Evolutionary conservation across 495 filamentous ascomycete genomes (phyloP), one percentile per base, ranked within the genome.

Genomic region (Daldinia childiae): DNA sequence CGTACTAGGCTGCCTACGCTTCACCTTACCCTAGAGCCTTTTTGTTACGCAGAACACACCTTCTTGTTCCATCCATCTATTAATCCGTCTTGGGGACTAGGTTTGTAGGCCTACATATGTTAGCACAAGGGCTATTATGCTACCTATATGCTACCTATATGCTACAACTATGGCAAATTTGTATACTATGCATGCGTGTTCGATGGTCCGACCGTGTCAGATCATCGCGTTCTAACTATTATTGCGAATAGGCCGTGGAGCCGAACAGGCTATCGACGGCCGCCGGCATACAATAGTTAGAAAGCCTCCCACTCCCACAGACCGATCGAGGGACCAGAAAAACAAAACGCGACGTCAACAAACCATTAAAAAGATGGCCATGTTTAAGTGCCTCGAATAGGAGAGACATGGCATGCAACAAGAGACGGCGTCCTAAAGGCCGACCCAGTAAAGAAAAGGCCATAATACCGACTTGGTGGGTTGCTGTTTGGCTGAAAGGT

Each of bases 11-110:
- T 21, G 66, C 26, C 51, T 39, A 62, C 56, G 62, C 56, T 66
- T 73, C 58, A 66, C 68, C 66, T 75, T 51, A 27, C 60, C 56
- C 66, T 68, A 58, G 62, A 67, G 36, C 38, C 50, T 15, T 71
- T 48, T 39, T 38, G 58, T 59, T 64, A 60, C 59, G 64, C 55
- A 73, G 51, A 72, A 74, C 73, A 76, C 68, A 76, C 73, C 73
- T 74, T 74, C 67, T 75, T 58, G 59, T 75, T 73, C 75, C 64
- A 75, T 75, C 69, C 29, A 64, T 27, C 57, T 39, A 30, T 62
- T 45, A 48, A 61, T 43, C 59, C 36, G 26, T 50, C 64, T n/a
- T 48, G 9, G 56, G 32, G 55, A 54, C 54, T 61, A 7, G 45
- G 55, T 58, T 63, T 50, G 45, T 72, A 63, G 62, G 62, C 29